Percentiles rank a stretch among this genome's conserved stretches.
Evolutionary conservation across 2,329 filamentous ascomycete species (phyloP).

Genomic region (Sporothrix euskadiensis): DNA sequence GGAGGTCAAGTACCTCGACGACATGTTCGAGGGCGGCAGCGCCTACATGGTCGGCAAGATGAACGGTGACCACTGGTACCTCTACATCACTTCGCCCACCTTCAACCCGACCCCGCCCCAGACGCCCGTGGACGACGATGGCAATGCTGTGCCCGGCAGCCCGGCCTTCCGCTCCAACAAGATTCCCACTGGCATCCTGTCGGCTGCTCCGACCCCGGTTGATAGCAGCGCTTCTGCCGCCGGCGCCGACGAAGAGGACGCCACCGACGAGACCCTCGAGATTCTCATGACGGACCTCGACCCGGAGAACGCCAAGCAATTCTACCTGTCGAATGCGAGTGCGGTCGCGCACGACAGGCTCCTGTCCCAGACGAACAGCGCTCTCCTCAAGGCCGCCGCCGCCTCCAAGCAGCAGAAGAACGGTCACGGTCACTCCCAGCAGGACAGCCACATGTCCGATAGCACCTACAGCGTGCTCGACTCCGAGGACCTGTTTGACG

Average conservation of each 20-base stretch:
- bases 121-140: conserved; percentile 62
- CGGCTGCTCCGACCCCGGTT: conserved; percentile 37
- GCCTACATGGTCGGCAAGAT: conserved; percentile 99
- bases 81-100: conserved; percentile 91
- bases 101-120: conserved; percentile 76
- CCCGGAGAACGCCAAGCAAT: conserved; percentile 68
- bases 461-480: conserved; percentile 46
- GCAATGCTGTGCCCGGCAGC: conserved; percentile 36
- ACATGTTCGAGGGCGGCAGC: conserved; percentile 86
- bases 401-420: conserved; percentile 19
- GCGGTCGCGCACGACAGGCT: conserved; percentile 82
- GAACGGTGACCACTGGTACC: conserved; percentile 99
- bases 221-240: conserved; percentile 1
- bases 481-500: conserved; percentile 67
- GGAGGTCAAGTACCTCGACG: conserved; percentile 89
- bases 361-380: conserved; percentile 65
- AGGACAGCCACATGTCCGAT: conserved; percentile 59
- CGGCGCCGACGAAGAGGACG: conserved; percentile 46
- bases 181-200: conserved; percentile 53
- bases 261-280: conserved; percentile 74
- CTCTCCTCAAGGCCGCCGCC: conserved; percentile 43
- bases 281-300: conserved; percentile 73
- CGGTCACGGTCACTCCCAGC: conserved; percentile 52
- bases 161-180: conserved; percentile 49
- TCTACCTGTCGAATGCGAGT: conserved; percentile 73